These are phyloP conservation scores for Suaeda aralocaspica DNA, from an alignment of 148 eudicot genomes.

Conservation along the genomic window DNA sequence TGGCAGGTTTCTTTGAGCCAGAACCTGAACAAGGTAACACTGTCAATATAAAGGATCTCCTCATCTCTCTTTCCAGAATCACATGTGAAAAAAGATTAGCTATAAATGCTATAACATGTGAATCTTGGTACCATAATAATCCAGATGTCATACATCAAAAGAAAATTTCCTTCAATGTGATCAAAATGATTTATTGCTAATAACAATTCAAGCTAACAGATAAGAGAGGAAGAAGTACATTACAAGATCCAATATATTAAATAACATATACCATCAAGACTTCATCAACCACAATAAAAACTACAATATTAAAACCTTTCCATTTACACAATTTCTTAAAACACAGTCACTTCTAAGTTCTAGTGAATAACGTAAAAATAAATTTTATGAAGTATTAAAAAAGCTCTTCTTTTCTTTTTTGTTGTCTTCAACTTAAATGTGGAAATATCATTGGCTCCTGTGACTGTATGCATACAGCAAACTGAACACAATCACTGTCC, in stretches of 20 bases:
- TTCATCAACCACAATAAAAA: too few relatives aligned
- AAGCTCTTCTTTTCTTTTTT: background rate
- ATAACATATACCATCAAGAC: background rate
- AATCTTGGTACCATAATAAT: background rate
- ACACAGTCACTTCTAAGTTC: background rate
- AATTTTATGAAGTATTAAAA: too few relatives aligned
- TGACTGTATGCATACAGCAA: background rate
- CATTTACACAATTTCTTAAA: background rate
- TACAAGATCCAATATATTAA: background rate
- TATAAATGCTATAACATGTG: background rate
- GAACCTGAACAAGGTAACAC: slow-evolving; percentile 21
- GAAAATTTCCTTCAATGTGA: background rate
- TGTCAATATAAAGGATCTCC: too few relatives aligned
- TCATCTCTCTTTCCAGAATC: background rate
- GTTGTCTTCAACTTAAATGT: too few relatives aligned
- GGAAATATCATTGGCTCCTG: too few relatives aligned
- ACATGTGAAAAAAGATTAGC: too few relatives aligned
- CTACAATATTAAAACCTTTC: too few relatives aligned
- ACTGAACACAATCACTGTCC: background rate
- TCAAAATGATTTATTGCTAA: background rate
- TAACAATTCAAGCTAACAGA: background rate
- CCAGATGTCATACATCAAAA: background rate
- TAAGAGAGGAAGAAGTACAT: background rate
- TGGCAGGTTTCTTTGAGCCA: slow-evolving; percentile 33
- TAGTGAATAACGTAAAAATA: background rate